Percentiles rank a stretch among this genome's conserved stretches.
Evolutionary conservation across 2,329 filamentous ascomycete species (phyloP).

Genomic region (Alternaria longipes): DNA sequence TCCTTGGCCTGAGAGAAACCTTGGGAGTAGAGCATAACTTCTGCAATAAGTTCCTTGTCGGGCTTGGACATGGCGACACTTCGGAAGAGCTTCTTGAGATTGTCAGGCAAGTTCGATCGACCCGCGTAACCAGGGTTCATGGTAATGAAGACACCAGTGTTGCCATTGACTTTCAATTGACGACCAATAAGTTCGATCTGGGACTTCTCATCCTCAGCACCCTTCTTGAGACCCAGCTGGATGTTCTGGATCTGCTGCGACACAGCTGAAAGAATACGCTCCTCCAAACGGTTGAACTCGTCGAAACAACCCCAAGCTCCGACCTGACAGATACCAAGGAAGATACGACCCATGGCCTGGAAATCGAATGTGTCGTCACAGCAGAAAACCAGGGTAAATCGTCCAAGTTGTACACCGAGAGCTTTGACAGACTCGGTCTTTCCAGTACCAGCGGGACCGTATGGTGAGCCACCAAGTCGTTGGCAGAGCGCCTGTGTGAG

Average conservation of each 20-base stretch:
- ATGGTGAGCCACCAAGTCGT: constrained; percentile 93
- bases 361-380: constrained; percentile 99
- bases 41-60: constrained; percentile 98
- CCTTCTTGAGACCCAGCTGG: constrained; percentile 90
- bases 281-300: constrained; percentile 98
- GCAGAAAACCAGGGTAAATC: constrained; percentile 98
- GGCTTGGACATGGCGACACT: constrained; percentile 99
- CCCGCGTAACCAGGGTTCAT: constrained; percentile 99
- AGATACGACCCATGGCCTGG: constrained; percentile 99
- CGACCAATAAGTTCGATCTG: constrained; percentile 96
- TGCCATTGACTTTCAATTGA: constrained; percentile 85
- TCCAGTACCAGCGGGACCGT: constrained; percentile 95
- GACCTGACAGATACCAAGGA: constrained; percentile 98
- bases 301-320: constrained; percentile 99
- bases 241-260: constrained; percentile 99
- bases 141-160: constrained; percentile 99
- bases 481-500: constrained; percentile 96
- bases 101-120: constrained; percentile 96
- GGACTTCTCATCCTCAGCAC: constrained; percentile 79
- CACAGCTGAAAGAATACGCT: constrained; percentile 95
- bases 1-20: constrained; percentile 97
- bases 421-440: constrained; percentile 99
- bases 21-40: constrained; percentile 99
- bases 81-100: constrained; percentile 98
- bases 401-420: constrained; percentile 91